Percentiles rank a stretch among this genome's conserved stretches.
Conservation (phyloP, 2,329 filamentous ascomycete species). For the Incumbomyces lentus region DNA sequence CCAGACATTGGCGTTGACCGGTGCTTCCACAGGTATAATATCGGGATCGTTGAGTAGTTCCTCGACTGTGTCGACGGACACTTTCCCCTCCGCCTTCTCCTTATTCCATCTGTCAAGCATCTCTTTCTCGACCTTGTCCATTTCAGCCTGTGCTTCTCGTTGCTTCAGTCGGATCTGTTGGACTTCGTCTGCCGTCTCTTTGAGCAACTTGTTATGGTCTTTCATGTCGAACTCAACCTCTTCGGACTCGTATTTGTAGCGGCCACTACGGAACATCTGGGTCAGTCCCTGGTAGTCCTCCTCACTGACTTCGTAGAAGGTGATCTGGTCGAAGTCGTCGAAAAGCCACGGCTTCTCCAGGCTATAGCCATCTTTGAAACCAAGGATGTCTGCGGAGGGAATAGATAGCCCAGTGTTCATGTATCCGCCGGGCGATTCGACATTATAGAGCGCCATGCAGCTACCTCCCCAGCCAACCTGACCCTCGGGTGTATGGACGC, state of each 20-base stretch:
- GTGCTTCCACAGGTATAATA: conserved; percentile 31
- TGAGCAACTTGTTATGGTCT: conserved; percentile 42
- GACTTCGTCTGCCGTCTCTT: conserved; percentile 39
- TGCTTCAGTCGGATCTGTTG: conserved; percentile 36
- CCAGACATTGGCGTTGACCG: conserved; percentile 43
- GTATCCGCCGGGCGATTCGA: conserved; percentile 48
- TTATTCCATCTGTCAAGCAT: conserved; percentile 28
- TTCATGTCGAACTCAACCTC: conserved; percentile 45
- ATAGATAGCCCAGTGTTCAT: conserved; percentile 45
- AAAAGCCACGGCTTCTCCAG: conserved; percentile 43
- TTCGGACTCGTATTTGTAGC: conserved; percentile 43
- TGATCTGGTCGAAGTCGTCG: conserved; percentile 47
- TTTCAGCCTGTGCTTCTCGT: conserved; percentile 37
- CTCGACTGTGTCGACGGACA: conserved; percentile 41
- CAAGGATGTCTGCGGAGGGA: conserved; percentile 44
- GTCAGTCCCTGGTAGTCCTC: conserved; percentile 41
- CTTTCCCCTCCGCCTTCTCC: conserved; percentile 39
- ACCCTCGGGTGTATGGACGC: conserved; percentile 48
- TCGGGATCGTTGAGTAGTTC: conserved; percentile 36
- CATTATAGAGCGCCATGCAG: conserved; percentile 46
- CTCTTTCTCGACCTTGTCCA: conserved; percentile 29
- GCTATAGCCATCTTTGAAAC: conserved; percentile 41
- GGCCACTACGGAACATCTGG: conserved; percentile 39
- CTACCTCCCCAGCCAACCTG: conserved; percentile 47
- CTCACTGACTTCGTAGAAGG: conserved; percentile 45